Conservation (phyloP, 2,329 filamentous ascomycete genomes). For the Colletotrichum chlorophyti region DNA sequence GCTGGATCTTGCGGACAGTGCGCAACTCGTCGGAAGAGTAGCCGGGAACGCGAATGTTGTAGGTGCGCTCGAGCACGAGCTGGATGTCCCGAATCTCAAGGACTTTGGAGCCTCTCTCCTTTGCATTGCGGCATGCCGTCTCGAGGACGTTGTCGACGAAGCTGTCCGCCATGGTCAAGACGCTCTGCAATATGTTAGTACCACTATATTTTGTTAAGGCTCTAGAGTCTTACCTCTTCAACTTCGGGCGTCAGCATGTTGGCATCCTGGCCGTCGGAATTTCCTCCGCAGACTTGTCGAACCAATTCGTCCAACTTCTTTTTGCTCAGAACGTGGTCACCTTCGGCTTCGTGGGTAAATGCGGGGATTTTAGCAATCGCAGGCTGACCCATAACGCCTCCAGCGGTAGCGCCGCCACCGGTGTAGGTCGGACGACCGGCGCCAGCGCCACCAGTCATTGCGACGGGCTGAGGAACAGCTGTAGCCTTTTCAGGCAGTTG, state of each 20-base stretch:
- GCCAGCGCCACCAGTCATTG: slow-evolving; percentile 67
- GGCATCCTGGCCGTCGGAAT: slow-evolving; percentile 73
- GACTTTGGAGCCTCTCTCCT: slow-evolving; percentile 87
- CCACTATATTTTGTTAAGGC: not conserved
- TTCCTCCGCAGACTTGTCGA: slow-evolving; percentile 87
- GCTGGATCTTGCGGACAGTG: slow-evolving; percentile 92
- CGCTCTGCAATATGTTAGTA: slow-evolving; percentile 61
- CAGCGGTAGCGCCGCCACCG: slow-evolving; percentile 76
- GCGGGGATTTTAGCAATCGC: slow-evolving; percentile 81
- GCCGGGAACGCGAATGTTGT: slow-evolving; percentile 91
- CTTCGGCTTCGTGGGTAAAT: slow-evolving; percentile 89
- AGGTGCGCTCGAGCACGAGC: slow-evolving; percentile 81
- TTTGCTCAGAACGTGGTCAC: slow-evolving; percentile 93
- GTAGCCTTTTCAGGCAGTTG: slow-evolving; percentile 73
- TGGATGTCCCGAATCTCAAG: slow-evolving; percentile 90
- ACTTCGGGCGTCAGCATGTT: slow-evolving; percentile 89
- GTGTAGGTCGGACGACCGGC: slow-evolving; percentile 81
- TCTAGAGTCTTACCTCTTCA: slow-evolving; percentile 75
- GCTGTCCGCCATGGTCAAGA: slow-evolving; percentile 88
- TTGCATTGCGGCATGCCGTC: slow-evolving; percentile 87
- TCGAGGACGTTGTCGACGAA: slow-evolving; percentile 94
- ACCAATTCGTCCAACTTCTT: slow-evolving; percentile 97
- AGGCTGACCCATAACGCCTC: slow-evolving; percentile 87
- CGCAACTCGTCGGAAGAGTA: slow-evolving; percentile 94
- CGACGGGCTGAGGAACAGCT: slow-evolving; percentile 75